These are phyloP conservation scores for Agrostemma githago DNA, from an alignment of 148 eudicot species.

Conservation along the genomic window DNA sequence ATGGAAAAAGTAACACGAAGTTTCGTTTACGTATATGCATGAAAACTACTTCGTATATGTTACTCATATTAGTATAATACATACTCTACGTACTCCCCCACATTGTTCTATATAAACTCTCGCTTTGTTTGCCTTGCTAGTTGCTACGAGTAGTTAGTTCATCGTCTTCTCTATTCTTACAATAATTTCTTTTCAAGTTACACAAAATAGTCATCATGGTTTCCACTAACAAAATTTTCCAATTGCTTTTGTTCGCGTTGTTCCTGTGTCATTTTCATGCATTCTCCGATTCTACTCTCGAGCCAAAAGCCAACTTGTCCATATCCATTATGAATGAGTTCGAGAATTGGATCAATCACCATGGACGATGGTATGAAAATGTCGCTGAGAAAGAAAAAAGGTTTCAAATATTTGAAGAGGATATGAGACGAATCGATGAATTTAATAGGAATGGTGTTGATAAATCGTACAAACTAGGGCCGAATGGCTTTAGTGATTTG, in stretches of 20 bases:
- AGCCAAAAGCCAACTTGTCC: neutral
- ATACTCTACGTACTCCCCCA: too few relatives aligned
- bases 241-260: neutral
- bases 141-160: too few relatives aligned
- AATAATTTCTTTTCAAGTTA: too few relatives aligned
- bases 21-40: too few relatives aligned
- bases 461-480: slow-evolving; percentile 24
- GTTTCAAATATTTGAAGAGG: slow-evolving; percentile 38
- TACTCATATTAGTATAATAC: too few relatives aligned
- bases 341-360: slow-evolving; percentile 42
- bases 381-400: slow-evolving; percentile 34
- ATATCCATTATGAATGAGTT: slow-evolving; percentile 22
- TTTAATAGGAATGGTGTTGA: slow-evolving; percentile 18
- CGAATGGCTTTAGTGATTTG: slow-evolving; percentile 43
- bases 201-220: neutral
- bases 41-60: too few relatives aligned
- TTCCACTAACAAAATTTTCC: neutral
- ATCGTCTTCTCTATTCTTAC: too few relatives aligned
- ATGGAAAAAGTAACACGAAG: too few relatives aligned
- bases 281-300: slow-evolving; percentile 20
- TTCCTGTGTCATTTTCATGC: neutral
- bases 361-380: slow-evolving; percentile 39
- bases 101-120: too few relatives aligned
- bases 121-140: too few relatives aligned
- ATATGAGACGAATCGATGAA: slow-evolving; percentile 33